These are phyloP conservation scores for Dendryphion nanum DNA, from an alignment of 2,329 filamentous ascomycete genomes.

Conservation along the genomic window DNA sequence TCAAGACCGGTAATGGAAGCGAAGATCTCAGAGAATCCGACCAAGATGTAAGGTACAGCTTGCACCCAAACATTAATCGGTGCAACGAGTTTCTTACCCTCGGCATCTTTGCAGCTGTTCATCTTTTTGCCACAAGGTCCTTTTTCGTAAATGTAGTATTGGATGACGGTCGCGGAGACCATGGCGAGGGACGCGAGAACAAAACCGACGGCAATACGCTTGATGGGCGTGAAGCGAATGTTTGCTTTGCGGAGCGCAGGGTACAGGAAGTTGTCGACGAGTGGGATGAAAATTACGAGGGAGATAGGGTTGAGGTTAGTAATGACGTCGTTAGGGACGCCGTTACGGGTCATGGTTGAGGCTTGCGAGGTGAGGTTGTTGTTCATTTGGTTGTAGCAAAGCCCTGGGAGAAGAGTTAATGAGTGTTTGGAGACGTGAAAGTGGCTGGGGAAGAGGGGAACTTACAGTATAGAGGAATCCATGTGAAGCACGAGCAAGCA, in stretches of 20 bases:
- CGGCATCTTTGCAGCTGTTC: slow-evolving; percentile 46
- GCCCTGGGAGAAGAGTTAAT: slow-evolving; percentile 17
- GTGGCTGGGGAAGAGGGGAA: neutral
- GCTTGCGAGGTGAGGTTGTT: slow-evolving; percentile 58
- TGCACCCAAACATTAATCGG: slow-evolving; percentile 65
- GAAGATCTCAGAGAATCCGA: slow-evolving; percentile 59
- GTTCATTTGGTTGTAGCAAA: slow-evolving; percentile 55
- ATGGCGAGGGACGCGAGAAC: slow-evolving; percentile 48
- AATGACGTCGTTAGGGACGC: slow-evolving; percentile 57
- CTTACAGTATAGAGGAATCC: slow-evolving; percentile 40
- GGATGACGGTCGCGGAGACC: slow-evolving; percentile 51
- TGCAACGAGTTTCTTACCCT: slow-evolving; percentile 43
- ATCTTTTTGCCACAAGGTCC: slow-evolving; percentile 61
- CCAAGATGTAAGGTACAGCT: slow-evolving; percentile 50
- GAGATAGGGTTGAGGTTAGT: slow-evolving; percentile 55
- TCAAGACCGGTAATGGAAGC: slow-evolving; percentile 64
- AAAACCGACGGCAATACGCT: slow-evolving; percentile 54
- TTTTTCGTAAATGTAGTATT: slow-evolving; percentile 62
- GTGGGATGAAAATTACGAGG: slow-evolving; percentile 55
- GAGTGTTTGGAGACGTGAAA: slow-evolving; percentile 1
- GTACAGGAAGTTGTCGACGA: slow-evolving; percentile 55
- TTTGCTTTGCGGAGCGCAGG: slow-evolving; percentile 47
- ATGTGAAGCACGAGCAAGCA: slow-evolving; percentile 54
- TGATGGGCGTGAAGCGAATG: slow-evolving; percentile 54
- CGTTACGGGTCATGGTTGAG: slow-evolving; percentile 52